Base-by-base conservation (phyloP, 257 asterid species). In the Echium plantagineum region DNA sequence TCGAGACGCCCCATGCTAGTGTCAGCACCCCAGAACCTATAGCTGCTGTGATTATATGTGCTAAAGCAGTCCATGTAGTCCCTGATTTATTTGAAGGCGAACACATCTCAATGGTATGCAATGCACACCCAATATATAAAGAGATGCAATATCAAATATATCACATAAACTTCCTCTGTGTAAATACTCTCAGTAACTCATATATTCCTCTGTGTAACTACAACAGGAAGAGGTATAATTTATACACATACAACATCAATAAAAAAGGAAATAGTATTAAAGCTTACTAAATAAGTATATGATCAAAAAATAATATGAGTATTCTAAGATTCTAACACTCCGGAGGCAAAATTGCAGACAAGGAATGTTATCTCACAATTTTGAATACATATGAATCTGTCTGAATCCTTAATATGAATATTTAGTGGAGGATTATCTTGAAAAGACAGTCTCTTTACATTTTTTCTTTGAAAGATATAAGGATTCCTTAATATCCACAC, bases 1-100 rank as follows among this genome's bases (percentile, higher is more conserved):
- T 85, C 0, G 96, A 71, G 77, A 80, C 68, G 74, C 88, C 78
- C 95, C 95, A 87, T 35, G 83, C 86, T 21, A 84, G 69, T 8
- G 96, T 76, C 13, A 87, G 72, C 49, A 87, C 90, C 18, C 96
- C 96, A 2, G 96, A 81, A 15, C 96, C 94, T 17, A 87, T 83
- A 12, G 75, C 89, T 15, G 85, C 94, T 8, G 94, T 87, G 30
- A 87, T 79, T 53, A 82, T 75, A 69, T 82, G 95, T n/a, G 94
- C 90, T 72, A 79, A 69, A 26, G 94, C 90, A 22, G 94, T 82
- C 95, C 90, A 84, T 74, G 35, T 57, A 61, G 75, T 78, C 32
- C 95, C 94, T 82, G 71, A 52, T 59, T 68, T 65, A 52, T 58
- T 65, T 28, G 55, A 31, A 35, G 15, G 18, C 54, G 35, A 15